Evolutionary conservation across 225 moss, liverwort and hornwort species (phyloP), one percentile per base, ranked within the genome.

Genomic region (Sphagnum tenellum): DNA sequence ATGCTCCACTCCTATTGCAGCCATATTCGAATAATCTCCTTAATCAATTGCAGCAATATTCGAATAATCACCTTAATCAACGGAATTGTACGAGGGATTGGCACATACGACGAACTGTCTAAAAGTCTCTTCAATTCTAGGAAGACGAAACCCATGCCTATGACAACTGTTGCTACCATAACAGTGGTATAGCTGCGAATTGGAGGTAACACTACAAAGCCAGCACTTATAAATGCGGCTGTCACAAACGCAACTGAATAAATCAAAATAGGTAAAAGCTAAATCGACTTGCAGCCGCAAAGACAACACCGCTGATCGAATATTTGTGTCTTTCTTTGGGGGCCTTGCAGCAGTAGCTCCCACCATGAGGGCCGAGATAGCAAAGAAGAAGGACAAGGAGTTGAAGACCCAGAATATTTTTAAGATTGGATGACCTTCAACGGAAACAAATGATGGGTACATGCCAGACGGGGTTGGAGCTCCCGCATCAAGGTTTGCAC

Each of bases 351-450:
- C 60, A 45, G 75, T 67, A 5, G n/a, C n/a, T n/a, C n/a, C n/a
- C n/a, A 72, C 72, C 11, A 78, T 59, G 0, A 75, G 75, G 2
- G 72, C 72, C 5, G 77, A 77, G 0, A 81, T 65, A 8, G 72
- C 74, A 12, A 56, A 78, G 61, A 72, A 78, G 61, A 82, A 82
- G 0, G 81, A 77, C 48, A 78, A 12, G 53, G 72, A 77, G 59
- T 82, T 82, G 68, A 53, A 77, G 12, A 66, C 70, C 70, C 74
- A 78, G 50, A 82, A 82, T 3, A 78, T 67, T 50, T 74, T 46
- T 3, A 62, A 66, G 56, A 70, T 76, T 4, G 58, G 7, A 49
- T 80, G 70, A 52, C 76, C 73, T 73, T 76, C 13, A 13, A 80
- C 71, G 8, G 76, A 55, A 2, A 70, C 76, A 29, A 64, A 80